Evolutionary conservation across 2,329 filamentous ascomycete genomes (phyloP).

Genomic region (Neopestalotiopsis rosae): DNA sequence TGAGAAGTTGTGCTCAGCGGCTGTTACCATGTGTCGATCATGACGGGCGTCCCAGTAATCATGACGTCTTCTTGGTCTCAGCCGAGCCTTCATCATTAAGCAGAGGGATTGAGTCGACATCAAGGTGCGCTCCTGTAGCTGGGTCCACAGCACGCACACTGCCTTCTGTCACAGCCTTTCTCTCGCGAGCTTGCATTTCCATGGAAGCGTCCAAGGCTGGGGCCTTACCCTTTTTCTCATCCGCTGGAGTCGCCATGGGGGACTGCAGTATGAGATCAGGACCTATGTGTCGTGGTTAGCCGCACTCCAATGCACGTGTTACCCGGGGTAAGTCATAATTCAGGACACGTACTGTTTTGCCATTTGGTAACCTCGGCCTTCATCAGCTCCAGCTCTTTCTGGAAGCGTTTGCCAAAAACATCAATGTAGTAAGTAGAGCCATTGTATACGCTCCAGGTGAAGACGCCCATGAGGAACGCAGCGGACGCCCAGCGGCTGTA

Average conservation of each 20-base stretch:
- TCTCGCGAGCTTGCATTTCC: constrained; percentile 17
- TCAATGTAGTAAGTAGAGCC: constrained; percentile 98
- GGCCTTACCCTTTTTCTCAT: constrained; percentile 25
- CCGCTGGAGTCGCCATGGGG: constrained; percentile 43
- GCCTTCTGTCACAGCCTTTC: constrained; percentile 25
- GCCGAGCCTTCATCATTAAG: constrained; percentile 9
- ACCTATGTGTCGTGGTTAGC: neutral
- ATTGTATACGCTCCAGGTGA: constrained; percentile 95
- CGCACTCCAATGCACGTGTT: neutral
- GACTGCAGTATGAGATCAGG: constrained; percentile 39
- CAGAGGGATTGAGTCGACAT: constrained; percentile 35
- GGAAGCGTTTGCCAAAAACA: constrained; percentile 94
- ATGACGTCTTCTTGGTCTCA: constrained; percentile 17
- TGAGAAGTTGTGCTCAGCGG: neutral
- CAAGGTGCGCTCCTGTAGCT: constrained; percentile 30
- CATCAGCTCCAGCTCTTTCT: constrained; percentile 91
- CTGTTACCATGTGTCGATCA: constrained; percentile 29
- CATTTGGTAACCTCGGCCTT: constrained; percentile 88
- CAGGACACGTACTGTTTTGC: constrained; percentile 66
- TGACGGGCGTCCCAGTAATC: constrained; percentile 7
- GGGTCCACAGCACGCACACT: constrained; percentile 32
- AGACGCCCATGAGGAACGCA: constrained; percentile 79
- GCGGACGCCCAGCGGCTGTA: constrained; percentile 82
- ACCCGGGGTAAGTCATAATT: neutral
- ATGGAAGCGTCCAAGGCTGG: constrained; percentile 25